A percentile compares a stretch with the other conserved stretches of the same genome.
These are phyloP conservation scores for Scutellaria galericulata DNA, from an alignment of 257 asterid species.

Conservation along the genomic window DNA sequence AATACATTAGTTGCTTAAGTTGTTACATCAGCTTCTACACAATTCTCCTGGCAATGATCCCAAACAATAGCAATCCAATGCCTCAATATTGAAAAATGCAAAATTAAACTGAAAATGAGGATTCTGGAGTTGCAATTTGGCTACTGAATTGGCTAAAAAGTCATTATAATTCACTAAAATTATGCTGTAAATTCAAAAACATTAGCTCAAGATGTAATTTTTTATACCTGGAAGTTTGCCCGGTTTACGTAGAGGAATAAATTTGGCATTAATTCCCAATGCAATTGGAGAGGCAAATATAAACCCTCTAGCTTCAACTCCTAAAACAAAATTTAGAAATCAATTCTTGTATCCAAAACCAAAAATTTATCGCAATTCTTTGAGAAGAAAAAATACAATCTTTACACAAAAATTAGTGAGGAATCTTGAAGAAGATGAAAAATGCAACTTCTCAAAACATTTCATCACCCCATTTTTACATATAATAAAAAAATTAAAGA, in stretches of 20 bases:
- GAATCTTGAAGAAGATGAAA: constrained; percentile 15
- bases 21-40: not conserved
- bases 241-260: constrained; percentile 71
- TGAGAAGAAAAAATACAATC: too few species aligned
- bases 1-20: not conserved
- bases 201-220: not conserved
- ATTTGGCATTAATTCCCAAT: constrained; percentile 80
- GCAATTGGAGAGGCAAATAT: constrained; percentile 82
- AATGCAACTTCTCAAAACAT: constrained; percentile 15
- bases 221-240: constrained; percentile 72
- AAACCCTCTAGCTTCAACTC: constrained; percentile 90
- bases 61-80: too few species aligned
- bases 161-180: not conserved
- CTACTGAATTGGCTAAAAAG: not conserved
- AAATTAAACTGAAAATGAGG: too few species aligned
- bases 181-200: not conserved
- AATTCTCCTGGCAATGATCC: not conserved
- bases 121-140: not conserved
- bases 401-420: not conserved
- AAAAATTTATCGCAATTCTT: not conserved
- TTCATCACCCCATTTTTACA: constrained; percentile 3
- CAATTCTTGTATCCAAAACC: not conserved
- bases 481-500: not conserved
- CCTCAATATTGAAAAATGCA: too few species aligned
- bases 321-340: constrained; percentile 41